A percentile compares a stretch with the other conserved stretches of the same genome.
These are phyloP conservation scores for Tritrichomonas foetus DNA, from an alignment of 208 protist genomes.

Conservation along the genomic window DNA sequence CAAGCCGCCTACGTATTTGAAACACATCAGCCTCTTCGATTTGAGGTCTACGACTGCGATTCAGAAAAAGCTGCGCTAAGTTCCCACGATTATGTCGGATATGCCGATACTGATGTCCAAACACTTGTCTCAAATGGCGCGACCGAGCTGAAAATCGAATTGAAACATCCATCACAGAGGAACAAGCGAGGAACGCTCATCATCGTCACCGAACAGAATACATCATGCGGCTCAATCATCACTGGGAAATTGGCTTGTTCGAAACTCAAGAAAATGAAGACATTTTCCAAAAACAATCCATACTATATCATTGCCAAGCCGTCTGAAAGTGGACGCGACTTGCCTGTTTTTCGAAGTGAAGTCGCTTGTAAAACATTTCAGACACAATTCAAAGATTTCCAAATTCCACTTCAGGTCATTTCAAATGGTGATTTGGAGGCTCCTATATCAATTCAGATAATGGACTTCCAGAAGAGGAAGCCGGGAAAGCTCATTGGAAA, in stretches of 20 bases:
- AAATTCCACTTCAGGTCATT: not conserved
- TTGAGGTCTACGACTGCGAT: slow-evolving; percentile 36
- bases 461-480: not conserved
- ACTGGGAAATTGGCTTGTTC: not conserved
- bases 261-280: not conserved
- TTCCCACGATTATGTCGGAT: slow-evolving; percentile 31
- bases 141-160: not conserved
- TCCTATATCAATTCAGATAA: not conserved
- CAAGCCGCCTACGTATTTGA: not conserved
- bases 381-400: not conserved
- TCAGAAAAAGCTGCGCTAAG: not conserved
- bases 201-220: not conserved
- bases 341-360: not conserved
- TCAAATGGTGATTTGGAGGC: slow-evolving; percentile 6
- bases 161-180: not conserved
- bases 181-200: not conserved
- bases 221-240: not conserved
- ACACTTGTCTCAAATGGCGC: not conserved
- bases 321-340: not conserved
- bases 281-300: not conserved
- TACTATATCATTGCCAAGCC: not conserved
- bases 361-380: not conserved
- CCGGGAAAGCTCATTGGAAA: not conserved
- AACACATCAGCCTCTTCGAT: not conserved
- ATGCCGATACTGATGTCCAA: slow-evolving; percentile 1